A percentile compares a stretch with the other conserved stretches of the same genome.
phyloP scores from a whole-genome alignment of 2,329 filamentous ascomycete species.

The Lithohypha guttulata region DNA sequence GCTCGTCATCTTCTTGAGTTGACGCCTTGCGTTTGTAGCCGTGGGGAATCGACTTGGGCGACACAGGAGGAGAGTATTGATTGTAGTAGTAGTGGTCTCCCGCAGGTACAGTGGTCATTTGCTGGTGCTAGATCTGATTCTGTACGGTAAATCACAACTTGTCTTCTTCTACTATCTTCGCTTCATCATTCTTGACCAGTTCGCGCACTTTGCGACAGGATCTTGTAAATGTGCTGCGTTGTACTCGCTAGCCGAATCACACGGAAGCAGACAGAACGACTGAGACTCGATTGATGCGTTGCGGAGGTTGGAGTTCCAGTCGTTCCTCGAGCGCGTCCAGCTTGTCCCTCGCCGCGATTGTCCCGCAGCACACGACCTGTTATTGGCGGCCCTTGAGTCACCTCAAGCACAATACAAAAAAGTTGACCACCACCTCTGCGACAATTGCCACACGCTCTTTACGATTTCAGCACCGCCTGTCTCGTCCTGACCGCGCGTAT shows the following conservation, averaged over 20 bases:
- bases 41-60: slow-evolving; percentile 5
- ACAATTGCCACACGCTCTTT: background rate
- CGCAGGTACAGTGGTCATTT: slow-evolving; percentile 4
- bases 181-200: background rate
- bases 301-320: background rate
- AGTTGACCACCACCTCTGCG: background rate
- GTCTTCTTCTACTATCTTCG: background rate
- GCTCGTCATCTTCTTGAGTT: slow-evolving; percentile 4
- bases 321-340: background rate
- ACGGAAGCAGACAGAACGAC: slow-evolving; percentile 1
- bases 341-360: background rate
- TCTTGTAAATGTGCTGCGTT: too few species aligned
- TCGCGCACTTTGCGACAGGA: too few species aligned
- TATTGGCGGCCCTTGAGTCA: slow-evolving; percentile 7
- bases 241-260: too few species aligned
- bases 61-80: slow-evolving; percentile 7
- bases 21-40: slow-evolving; percentile 8
- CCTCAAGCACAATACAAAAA: background rate
- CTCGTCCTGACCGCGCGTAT: background rate
- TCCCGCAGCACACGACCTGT: background rate
- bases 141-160: background rate
- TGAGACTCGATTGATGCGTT: slow-evolving; percentile 1
- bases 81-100: slow-evolving; percentile 5
- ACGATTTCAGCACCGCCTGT: background rate
- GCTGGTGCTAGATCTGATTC: too few species aligned